Evolutionary conservation across 306 rosid species (phyloP), one percentile per base, ranked within the genome.

Genomic region (Albizia julibrissin): DNA sequence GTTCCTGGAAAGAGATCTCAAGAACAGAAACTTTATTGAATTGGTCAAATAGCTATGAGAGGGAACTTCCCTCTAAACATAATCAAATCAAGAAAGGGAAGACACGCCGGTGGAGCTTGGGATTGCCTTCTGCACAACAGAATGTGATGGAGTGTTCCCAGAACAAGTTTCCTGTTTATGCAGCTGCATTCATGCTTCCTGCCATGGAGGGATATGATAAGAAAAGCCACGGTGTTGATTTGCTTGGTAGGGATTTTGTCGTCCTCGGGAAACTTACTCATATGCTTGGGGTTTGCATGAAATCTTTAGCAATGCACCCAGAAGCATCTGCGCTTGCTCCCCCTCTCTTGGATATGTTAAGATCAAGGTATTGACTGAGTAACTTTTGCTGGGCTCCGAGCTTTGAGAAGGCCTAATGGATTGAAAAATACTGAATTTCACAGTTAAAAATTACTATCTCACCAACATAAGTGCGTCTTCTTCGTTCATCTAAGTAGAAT

Each of bases 171-270:
- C 99, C 99, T 24, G 78, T 86, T 83, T 88, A 95, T 83, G 99
- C 97, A 27, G 98, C 99, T 52, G 94, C 96, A n/a, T 93, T 93
- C 82, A 93, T 95, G 96, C 98, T 95, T 72, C 99, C 99, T 69
- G 97, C 97, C 76, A 93, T 95, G 98, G 91, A 92, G 82, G 97
- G 98, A 37, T 95, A 85, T 85, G 98, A 95, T 84, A 95, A 93
- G 83, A 95, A 83, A 87, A 88, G 98, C 69, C 98, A 95, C 2
- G 98, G 99, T 64, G 93, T 93, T 73, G 98, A 95, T 88, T 87
- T 95, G 89, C 95, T 93, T 82, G 87, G 84, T 80, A 91, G 99
- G 90, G 99, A 95, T 85, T 95, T 95, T 78, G 80, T 95, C 66
- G 94, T 93, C 84, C 84, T 93, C 29, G 99, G 99, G 74, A 93